Evolutionary conservation across 1,139 yeast species (phyloP), one percentile per base, ranked within the genome.

Genomic region (Kodamaea sp.): DNA sequence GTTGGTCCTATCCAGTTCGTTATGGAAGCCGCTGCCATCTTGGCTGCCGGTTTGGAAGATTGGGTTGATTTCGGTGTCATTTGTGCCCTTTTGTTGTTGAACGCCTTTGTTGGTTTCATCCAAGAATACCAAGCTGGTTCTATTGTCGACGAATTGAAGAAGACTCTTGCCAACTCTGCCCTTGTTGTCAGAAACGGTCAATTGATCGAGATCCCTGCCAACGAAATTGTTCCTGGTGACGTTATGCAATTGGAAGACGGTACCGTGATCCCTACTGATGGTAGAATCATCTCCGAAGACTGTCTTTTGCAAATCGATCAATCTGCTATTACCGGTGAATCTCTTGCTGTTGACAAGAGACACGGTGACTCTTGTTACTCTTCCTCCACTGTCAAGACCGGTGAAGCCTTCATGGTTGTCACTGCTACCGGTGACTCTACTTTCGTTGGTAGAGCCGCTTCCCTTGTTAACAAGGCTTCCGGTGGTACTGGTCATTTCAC

Each of bases 51-150:
- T 84, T 79, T 90, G 59, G 94, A 88, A 73, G 97, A 89, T 74
- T 90, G 97, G 97, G 96, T 90, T 61, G 97, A 89, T 79, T 89
- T 89, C 76, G 97, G 97, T 80, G 97, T 90, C 66, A 89, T 90
- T 61, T 81, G 88, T 69, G 97, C 85, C 67, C 73, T 90, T 57
- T 76, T 90, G 55, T 59, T 83, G 66, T 80, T 90, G 66, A 90
- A 90, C 72, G 97, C 97, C 50, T 72, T 74, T 55, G 97, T 90
- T 64, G 97, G 97, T 78, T 90, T 89, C 81, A 76, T 88, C 54
- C 97, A 90, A 75, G 97, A 90, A 73, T 90, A 76, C 83, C 95
- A 88, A 76, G 96, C 96, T 51, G 96, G 95, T 73, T 88, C 95
- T 50, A 89, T 87, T 74, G 96, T 88, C 53, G 96, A 88, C 46